Evolutionary conservation across 352 stramenopile species (phyloP).

Genomic region (Phytophthora macrochlamydospora): DNA sequence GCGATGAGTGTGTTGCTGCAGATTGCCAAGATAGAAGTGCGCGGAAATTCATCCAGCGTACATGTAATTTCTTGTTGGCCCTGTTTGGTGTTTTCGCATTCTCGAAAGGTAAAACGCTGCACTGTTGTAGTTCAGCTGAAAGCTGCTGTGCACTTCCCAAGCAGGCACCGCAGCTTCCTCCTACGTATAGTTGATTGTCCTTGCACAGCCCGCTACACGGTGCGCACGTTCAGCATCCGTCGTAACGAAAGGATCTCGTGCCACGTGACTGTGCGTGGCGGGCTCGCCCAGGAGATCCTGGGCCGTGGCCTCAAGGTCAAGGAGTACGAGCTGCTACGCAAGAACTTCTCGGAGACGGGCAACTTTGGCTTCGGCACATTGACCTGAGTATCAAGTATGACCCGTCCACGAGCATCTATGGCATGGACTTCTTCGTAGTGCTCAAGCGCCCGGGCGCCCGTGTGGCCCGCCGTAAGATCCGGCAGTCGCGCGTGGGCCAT

Average conservation of each 20-base stretch:
- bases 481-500: constrained; percentile 92
- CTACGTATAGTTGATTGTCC: neutral
- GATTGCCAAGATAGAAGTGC: too few species aligned
- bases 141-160: too few species aligned
- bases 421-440: constrained; percentile 99
- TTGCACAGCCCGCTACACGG: constrained; percentile 95
- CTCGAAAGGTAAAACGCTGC: too few species aligned
- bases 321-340: constrained; percentile 99
- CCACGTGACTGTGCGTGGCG: constrained; percentile 98
- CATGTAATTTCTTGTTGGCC: too few species aligned
- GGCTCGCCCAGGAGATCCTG: constrained; percentile 99
- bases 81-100: too few species aligned
- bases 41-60: too few species aligned
- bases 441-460: constrained; percentile 95
- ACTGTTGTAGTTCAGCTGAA: too few species aligned
- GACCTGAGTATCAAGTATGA: constrained; percentile 99
- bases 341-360: constrained; percentile 99
- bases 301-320: constrained; percentile 99
- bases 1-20: too few species aligned
- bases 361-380: constrained; percentile 99
- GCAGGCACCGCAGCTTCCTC: neutral
- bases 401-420: constrained; percentile 99
- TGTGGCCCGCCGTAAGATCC: constrained; percentile 96
- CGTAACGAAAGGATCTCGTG: constrained; percentile 99
- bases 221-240: constrained; percentile 99